Percentiles rank a stretch among this genome's conserved stretches.
phyloP scores from a whole-genome alignment of 1,139 yeast genomes.

The Yamadazyma sp. region DNA sequence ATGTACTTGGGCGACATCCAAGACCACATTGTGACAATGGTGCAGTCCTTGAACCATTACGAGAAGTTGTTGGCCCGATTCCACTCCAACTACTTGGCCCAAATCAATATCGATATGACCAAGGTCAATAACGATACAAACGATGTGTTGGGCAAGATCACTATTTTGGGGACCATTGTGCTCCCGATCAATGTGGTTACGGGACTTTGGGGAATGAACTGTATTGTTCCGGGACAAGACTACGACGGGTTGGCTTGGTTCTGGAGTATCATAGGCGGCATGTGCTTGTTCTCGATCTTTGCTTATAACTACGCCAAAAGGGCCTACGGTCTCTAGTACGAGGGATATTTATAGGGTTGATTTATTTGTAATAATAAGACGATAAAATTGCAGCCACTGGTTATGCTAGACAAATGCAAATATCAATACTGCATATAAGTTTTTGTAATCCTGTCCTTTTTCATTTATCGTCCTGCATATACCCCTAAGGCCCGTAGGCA shows the following conservation, averaged over 20 bases:
- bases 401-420: too few relatives aligned
- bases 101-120: conserved; percentile 95
- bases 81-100: conserved; percentile 94
- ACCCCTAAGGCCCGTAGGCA: neutral
- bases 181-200: conserved; percentile 92
- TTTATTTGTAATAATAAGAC: neutral
- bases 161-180: conserved; percentile 91
- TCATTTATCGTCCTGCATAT: neutral
- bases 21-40: conserved; percentile 95
- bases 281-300: conserved; percentile 36
- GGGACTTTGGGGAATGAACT: conserved; percentile 99
- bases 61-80: conserved; percentile 90
- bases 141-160: conserved; percentile 90
- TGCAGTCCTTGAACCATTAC: conserved; percentile 88
- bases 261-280: conserved; percentile 41
- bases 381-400: neutral
- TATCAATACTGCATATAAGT: too few relatives aligned
- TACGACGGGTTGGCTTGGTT: conserved; percentile 79
- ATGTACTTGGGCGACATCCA: conserved; percentile 92
- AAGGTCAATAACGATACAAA: conserved; percentile 96
- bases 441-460: too few relatives aligned
- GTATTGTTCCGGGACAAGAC: conserved; percentile 90
- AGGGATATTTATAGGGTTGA: too few relatives aligned
- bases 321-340: conserved; percentile 38
- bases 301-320: conserved; percentile 45